Base-by-base conservation (phyloP, 345 rosid species). In the Salix exigua region DNA sequence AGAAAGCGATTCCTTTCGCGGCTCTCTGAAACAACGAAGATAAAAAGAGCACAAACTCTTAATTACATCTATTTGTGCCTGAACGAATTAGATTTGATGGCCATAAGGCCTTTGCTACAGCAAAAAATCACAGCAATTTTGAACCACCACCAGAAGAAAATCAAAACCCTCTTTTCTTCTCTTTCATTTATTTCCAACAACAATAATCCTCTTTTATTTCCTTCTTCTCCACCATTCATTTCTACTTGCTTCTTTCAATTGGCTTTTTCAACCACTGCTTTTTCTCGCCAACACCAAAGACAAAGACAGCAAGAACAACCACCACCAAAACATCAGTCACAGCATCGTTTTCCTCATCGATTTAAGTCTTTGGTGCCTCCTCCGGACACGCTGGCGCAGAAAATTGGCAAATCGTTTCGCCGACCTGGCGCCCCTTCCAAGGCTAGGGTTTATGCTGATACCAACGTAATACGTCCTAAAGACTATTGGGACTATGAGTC, bases 381-480 rank as follows among this genome's bases (percentile, higher is more conserved):
- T 10, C 70, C 79, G 38, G 94, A 87, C 83, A 91, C 86, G 87
- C 89, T 93, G 98, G 98, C 98, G 76, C 97, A 96, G 89, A 96
- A 93, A 89, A 93, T 96, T 83, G 99, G 95, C 0, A 93, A 93
- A 88, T 89, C 99, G 44, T 75, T 88, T 82, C 88, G 98, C 82
- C 95, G 94, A 78, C 90, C 98, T 42, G 99, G 99, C 81, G 94
- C 94, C 25, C 90, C 99, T 65, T 96, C 98, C 72, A 92, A 89
- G 78, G 89, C 99, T 83, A 96, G 94, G 97, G 97, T 93, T 92
- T 96, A 89, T 79, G 55, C 91, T 28, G 99, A 96, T 76, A 72
- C 93, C 85, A 96, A 96, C 81, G 93, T 93, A 25, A 74, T 86
- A 78, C 94, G 91, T 17, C 98, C 98, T 17, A 92, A 93, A 83